phyloP scores from a whole-genome alignment of 1,139 yeast genomes.

The Diutina scorzettiae region DNA sequence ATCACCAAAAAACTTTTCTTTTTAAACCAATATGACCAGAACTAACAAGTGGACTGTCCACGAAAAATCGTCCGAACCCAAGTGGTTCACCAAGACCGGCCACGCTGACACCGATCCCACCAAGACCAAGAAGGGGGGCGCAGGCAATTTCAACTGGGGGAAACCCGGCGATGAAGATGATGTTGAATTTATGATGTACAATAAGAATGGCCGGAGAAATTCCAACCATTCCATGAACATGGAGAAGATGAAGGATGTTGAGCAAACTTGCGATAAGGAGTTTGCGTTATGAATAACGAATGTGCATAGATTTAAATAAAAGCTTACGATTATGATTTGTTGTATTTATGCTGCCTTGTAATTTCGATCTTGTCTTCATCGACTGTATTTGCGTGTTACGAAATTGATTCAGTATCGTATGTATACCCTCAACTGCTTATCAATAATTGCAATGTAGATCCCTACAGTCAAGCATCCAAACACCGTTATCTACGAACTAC shows the following conservation, averaged over 20 bases:
- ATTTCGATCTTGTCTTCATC: too few species aligned
- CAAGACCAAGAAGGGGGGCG: conserved; percentile 73
- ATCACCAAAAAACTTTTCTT: neutral
- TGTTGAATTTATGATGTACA: conserved; percentile 19
- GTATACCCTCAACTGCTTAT: too few species aligned
- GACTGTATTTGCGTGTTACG: too few species aligned
- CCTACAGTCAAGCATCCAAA: too few species aligned
- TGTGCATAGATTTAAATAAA: neutral
- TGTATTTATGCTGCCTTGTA: too few species aligned
- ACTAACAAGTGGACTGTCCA: conserved; percentile 70
- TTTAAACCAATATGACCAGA: conserved; percentile 49
- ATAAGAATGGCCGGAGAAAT: conserved; percentile 24
- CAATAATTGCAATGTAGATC: too few species aligned
- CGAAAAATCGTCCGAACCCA: conserved; percentile 48
- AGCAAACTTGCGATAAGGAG: conserved; percentile 8
- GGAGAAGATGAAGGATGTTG: conserved; percentile 7
- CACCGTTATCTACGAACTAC: too few species aligned
- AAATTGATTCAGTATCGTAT: too few species aligned
- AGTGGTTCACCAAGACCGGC: conserved; percentile 71
- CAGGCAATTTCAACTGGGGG: conserved; percentile 76
- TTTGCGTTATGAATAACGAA: neutral
- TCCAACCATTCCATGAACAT: conserved; percentile 22
- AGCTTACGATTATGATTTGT: too few species aligned
- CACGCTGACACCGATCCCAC: conserved; percentile 15
- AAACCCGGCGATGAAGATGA: conserved; percentile 53